Evolutionary conservation across 768 basidiomycete species (phyloP).

Genomic region (Hygrophoropsis aurantiaca): DNA sequence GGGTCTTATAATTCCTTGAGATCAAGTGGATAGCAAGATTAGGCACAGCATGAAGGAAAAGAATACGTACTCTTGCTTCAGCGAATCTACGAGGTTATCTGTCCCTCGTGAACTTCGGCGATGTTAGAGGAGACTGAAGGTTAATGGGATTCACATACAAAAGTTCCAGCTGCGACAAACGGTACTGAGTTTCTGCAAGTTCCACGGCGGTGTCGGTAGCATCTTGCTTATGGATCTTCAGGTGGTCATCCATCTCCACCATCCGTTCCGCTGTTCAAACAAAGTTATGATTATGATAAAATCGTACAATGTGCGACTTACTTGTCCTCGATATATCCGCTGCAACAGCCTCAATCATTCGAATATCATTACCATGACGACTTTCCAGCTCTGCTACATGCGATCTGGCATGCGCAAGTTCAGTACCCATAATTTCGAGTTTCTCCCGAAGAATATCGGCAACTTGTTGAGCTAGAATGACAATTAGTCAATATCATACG

Average conservation of each 20-base stretch:
- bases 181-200: slow-evolving; percentile 27
- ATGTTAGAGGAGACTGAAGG: slow-evolving; percentile 9
- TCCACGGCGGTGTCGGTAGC: slow-evolving; percentile 20
- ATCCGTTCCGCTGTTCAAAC: slow-evolving; percentile 18
- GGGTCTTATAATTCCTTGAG: slow-evolving; percentile 20
- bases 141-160: slow-evolving; percentile 9
- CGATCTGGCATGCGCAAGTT: slow-evolving; percentile 41
- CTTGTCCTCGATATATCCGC: slow-evolving; percentile 25
- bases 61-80: slow-evolving; percentile 28
- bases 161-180: slow-evolving; percentile 17
- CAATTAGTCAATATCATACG: slow-evolving; percentile 1
- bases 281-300: slow-evolving; percentile 13
- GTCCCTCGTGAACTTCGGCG: slow-evolving; percentile 24
- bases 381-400: slow-evolving; percentile 40
- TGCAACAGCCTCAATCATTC: slow-evolving; percentile 17
- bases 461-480: slow-evolving; percentile 44
- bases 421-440: slow-evolving; percentile 39
- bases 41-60: slow-evolving; percentile 4
- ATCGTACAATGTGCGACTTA: slow-evolving; percentile 7
- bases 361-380: slow-evolving; percentile 16
- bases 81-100: slow-evolving; percentile 21
- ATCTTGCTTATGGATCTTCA: slow-evolving; percentile 29
- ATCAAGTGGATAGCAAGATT: slow-evolving; percentile 6
- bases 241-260: slow-evolving; percentile 17
- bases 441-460: slow-evolving; percentile 49